These are phyloP conservation scores for Dothiorella sarmentorum DNA, from an alignment of 2,329 filamentous ascomycete species.

Conservation along the genomic window DNA sequence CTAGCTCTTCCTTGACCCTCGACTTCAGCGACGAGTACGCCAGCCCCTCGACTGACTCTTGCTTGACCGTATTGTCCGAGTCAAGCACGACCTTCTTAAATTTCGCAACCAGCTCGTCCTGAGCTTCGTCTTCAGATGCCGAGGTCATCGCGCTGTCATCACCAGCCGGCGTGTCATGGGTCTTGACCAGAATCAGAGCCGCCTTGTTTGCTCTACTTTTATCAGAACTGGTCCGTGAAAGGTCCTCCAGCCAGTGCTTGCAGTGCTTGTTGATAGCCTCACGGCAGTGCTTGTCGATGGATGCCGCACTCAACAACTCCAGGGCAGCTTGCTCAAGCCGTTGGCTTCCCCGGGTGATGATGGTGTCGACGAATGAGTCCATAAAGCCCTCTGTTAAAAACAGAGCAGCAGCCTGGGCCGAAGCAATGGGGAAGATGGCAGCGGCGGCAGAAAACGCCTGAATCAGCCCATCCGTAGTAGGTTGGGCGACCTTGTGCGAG, in stretches of 20 bases:
- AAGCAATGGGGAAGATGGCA: conserved; percentile 80
- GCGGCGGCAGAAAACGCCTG: conserved; percentile 91
- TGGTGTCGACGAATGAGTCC: conserved; percentile 68
- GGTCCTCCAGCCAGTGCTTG: conserved; percentile 78
- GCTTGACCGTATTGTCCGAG: conserved; percentile 55
- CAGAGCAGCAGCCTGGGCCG: conserved; percentile 68
- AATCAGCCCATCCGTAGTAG: conserved; percentile 83
- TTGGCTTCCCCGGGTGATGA: conserved; percentile 76
- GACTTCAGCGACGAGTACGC: conserved; percentile 88
- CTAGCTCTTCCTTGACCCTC: conserved; percentile 77
- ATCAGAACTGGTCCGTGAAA: conserved; percentile 70
- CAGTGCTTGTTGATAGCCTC: conserved; percentile 84
- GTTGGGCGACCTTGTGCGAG: conserved; percentile 64
- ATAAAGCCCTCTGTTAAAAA: conserved; percentile 90
- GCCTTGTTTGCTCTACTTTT: conserved; percentile 51
- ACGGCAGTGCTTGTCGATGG: conserved; percentile 77
- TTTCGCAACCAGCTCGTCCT: conserved; percentile 51
- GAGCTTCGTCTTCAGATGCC: conserved; percentile 22
- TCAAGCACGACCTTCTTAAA: conserved; percentile 64
- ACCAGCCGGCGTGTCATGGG: conserved; percentile 41
- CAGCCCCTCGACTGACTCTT: conserved; percentile 81
- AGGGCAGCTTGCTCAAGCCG: conserved; percentile 84
- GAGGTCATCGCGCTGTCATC: conserved; percentile 9
- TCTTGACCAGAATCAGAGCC: conserved; percentile 55
- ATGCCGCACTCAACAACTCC: conserved; percentile 87